phyloP scores from a whole-genome alignment of 75 land plant species.

The Selaginella tamariscina region DNA sequence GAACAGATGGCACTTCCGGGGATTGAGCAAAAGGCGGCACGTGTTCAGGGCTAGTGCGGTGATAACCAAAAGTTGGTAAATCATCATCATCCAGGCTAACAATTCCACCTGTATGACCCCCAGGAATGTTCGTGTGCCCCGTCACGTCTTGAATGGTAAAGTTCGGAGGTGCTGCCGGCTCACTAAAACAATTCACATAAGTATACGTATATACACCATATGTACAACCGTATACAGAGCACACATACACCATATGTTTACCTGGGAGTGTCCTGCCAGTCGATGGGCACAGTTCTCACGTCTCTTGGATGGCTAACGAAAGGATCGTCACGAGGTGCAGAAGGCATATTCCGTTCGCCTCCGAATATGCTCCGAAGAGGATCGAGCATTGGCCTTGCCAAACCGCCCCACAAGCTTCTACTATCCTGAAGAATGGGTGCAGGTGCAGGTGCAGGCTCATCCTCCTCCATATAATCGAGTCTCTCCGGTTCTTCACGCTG shows the following conservation, averaged over 20 bases:
- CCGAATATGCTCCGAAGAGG: slow-evolving; percentile 17
- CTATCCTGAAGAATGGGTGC: not conserved
- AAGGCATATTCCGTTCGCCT: slow-evolving; percentile 11
- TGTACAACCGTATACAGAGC: too few species aligned
- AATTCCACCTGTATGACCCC: slow-evolving; percentile 28
- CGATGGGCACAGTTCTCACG: slow-evolving; percentile 57
- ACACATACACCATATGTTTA: too few species aligned
- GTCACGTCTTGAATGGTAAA: slow-evolving; percentile 45
- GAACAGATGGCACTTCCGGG: too few species aligned
- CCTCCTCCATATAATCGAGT: slow-evolving; percentile 53
- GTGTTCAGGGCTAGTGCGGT: not conserved
- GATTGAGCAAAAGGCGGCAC: too few species aligned
- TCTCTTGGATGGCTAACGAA: slow-evolving; percentile 57
- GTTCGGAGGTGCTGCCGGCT: slow-evolving; percentile 14
- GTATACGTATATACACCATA: too few species aligned
- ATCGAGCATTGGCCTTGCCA: slow-evolving; percentile 10
- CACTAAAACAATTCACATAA: too few species aligned
- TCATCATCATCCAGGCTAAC: slow-evolving; percentile 34
- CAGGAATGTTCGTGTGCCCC: slow-evolving; percentile 24
- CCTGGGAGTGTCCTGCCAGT: slow-evolving; percentile 48
- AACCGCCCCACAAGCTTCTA: slow-evolving; percentile 17
- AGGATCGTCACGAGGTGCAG: slow-evolving; percentile 26
- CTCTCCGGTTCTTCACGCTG: slow-evolving; percentile 16
- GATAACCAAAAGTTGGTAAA: not conserved
- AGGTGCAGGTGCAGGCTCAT: slow-evolving; percentile 29